Evolutionary conservation across 1,139 yeast species (phyloP).

Genomic region (Taphrina communis): DNA sequence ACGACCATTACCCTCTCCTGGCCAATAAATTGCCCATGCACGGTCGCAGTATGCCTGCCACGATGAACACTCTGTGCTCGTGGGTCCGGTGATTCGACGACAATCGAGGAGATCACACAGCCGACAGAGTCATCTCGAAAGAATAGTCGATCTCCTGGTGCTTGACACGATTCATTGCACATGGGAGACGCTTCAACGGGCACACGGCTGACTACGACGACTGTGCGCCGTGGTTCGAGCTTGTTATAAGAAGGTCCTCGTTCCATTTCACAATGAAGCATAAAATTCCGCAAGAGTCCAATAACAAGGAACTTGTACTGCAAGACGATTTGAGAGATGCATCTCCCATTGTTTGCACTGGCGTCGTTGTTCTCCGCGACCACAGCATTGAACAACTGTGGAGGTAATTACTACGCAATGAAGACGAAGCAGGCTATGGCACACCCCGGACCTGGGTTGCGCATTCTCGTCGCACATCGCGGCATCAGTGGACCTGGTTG

Average conservation of each 20-base stretch:
- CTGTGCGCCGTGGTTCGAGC: too few species aligned
- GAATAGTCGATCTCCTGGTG: too few species aligned
- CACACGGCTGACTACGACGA: too few species aligned
- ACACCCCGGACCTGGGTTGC: neutral
- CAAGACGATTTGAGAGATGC: too few species aligned
- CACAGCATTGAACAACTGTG: neutral
- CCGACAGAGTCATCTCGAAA: neutral
- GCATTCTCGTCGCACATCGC: slow-evolving; percentile 14
- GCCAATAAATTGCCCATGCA: slow-evolving; percentile 2
- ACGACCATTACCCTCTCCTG: neutral
- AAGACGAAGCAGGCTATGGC: slow-evolving; percentile 12
- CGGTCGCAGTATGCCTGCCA: neutral
- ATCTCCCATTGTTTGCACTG: too few species aligned
- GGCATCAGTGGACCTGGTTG: slow-evolving; percentile 4
- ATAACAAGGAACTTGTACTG: too few species aligned
- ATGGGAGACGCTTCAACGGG: too few species aligned
- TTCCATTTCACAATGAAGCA: too few species aligned
- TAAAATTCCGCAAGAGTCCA: neutral
- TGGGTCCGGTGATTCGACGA: neutral
- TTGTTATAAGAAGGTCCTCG: too few species aligned
- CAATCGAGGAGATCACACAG: neutral
- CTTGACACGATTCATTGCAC: too few species aligned
- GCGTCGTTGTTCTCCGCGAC: too few species aligned
- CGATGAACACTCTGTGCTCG: neutral
- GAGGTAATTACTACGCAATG: neutral